Evolutionary conservation across 805 yeast genomes (phyloP), one percentile per base, ranked within the genome.

Genomic region (Geotrichum ghanense): DNA sequence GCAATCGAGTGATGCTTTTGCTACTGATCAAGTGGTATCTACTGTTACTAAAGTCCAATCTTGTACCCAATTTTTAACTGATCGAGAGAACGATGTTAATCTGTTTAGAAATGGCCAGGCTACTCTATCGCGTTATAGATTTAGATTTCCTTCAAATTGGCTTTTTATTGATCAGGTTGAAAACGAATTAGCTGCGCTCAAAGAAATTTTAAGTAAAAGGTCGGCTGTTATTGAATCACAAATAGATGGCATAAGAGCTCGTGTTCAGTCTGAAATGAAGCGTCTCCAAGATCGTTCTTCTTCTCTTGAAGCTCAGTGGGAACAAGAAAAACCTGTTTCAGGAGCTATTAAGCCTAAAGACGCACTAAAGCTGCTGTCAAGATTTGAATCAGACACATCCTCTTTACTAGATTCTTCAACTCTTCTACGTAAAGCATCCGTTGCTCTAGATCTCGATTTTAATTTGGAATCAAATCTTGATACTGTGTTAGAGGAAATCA

Each of bases 101-200:
- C 25, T 53, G 1, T 60, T 62, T 42, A 53, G 60, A 31, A 39
- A 52, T 1, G 70, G 73, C 3, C 82, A 78, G 47, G 53, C 56
- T 2, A 48, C 68, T 1, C 55, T 79, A 6, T 50, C 65, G 1
- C 67, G 70, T 23, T 64, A 69, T n/a, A 63, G 81, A 41, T 72
- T 63, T 50, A 67, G 66, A 20, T 71, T 76, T 44, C 74, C 81
- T 0, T 27, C 62, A 0, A 71, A 72, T 23, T 81, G 88, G 82
- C 50, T 79, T 0, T 75, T 67, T 56, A 66, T 66, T 42, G 92
- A 83, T 37, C 94, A 85, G 53, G 48, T 85, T 0, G 77, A 74
- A 12, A 68, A 66, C 44, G 78, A 75, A 45, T 57, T 69, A 46
- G 54, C 64, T 0, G 65, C 76, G 1, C 56, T 79, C 25, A 45